phyloP scores from a whole-genome alignment of 306 rosid genomes.

The Ammopiptanthus mongolicus region DNA sequence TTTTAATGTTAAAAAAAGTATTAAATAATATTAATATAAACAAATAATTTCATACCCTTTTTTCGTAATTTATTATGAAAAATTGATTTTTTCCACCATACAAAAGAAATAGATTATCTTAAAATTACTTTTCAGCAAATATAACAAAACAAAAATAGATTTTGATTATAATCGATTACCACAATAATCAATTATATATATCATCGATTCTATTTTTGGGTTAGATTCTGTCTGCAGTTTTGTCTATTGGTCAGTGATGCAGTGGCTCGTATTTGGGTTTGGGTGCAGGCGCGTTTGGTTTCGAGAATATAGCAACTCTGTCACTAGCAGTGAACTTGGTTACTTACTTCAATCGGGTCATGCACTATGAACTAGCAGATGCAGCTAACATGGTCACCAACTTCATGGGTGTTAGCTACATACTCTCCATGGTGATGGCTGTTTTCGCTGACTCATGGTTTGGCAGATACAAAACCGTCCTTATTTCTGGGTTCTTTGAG shows the following conservation, averaged over 20 bases:
- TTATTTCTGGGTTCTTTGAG: slow-evolving; percentile 56
- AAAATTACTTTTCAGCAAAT: no score
- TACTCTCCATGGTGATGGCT: slow-evolving; percentile 60
- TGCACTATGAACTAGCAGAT: slow-evolving; percentile 69
- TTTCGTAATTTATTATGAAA: no score
- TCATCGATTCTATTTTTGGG: no score
- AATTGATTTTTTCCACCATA: no score
- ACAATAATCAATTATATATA: no score
- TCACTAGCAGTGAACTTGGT: slow-evolving; percentile 75
- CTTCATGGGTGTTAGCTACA: slow-evolving; percentile 56
- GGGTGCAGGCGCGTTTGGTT: slow-evolving; percentile 46
- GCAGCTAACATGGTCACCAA: slow-evolving; percentile 77
- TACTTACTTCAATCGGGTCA: slow-evolving; percentile 52
- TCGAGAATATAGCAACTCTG: slow-evolving; percentile 69
- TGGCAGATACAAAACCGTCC: slow-evolving; percentile 61
- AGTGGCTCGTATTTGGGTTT: neutral
- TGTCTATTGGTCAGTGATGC: neutral
- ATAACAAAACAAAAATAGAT: no score
- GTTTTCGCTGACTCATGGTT: slow-evolving; percentile 62
- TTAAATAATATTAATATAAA: no score
- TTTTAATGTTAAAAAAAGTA: no score
- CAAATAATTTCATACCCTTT: no score
- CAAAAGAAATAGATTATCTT: no score
- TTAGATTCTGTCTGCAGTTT: neutral
- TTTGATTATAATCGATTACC: no score